phyloP scores from a whole-genome alignment of 2,329 filamentous ascomycete species.

The Fonsecaea pugnacius region DNA sequence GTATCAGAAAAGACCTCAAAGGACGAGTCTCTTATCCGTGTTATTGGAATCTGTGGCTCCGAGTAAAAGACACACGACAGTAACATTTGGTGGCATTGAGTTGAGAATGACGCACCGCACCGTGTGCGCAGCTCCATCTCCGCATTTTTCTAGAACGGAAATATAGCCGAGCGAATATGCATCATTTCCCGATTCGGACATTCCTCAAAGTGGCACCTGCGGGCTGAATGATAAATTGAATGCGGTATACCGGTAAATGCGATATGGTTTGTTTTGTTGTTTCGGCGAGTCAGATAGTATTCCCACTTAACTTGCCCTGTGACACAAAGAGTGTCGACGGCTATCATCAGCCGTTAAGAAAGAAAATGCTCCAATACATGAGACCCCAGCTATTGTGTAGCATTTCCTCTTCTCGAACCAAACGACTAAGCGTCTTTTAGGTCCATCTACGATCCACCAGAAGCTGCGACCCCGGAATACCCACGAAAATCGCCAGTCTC shows the following conservation, averaged over 20 bases:
- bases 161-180: background rate
- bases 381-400: background rate
- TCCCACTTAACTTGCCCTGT: no score
- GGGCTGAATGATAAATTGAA: no score
- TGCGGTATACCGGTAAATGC: no score
- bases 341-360: no score
- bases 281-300: no score
- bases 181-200: background rate
- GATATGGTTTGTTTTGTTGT: no score
- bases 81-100: background rate
- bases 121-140: background rate
- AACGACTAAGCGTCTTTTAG: background rate
- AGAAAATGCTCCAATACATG: background rate
- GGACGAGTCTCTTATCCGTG: background rate
- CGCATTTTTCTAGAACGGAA: background rate
- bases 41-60: background rate
- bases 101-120: slow-evolving; percentile 1
- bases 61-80: background rate
- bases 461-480: slow-evolving; percentile 15
- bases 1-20: background rate
- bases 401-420: background rate
- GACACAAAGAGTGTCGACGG: no score
- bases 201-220: background rate
- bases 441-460: slow-evolving; percentile 4
- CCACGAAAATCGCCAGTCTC: slow-evolving; percentile 21